phyloP scores from a whole-genome alignment of 495 filamentous ascomycete species.

The Lentithecium fluviatile region DNA sequence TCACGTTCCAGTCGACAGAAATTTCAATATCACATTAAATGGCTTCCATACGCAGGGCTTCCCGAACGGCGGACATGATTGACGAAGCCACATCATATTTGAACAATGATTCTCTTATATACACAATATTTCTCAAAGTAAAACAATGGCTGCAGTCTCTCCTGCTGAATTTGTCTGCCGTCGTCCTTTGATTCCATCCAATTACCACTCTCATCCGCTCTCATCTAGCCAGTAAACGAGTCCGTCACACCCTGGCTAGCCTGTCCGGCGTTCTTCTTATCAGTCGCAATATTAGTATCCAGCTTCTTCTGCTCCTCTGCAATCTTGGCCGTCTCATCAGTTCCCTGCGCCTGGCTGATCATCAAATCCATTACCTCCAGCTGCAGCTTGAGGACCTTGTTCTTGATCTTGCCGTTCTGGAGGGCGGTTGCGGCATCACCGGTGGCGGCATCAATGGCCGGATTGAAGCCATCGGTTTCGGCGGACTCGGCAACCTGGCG shows the following conservation, averaged over 20 bases:
- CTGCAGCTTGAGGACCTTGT: slow-evolving; percentile 56
- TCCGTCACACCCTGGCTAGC: slow-evolving; percentile 33
- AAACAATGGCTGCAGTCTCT: no score
- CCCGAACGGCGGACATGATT: no score
- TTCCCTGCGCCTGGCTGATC: slow-evolving; percentile 44
- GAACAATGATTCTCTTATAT: no score
- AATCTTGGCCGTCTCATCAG: slow-evolving; percentile 42
- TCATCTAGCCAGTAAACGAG: slow-evolving; percentile 41
- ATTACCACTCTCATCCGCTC: not conserved
- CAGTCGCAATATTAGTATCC: slow-evolving; percentile 47
- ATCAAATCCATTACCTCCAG: slow-evolving; percentile 41
- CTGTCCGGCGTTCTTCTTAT: slow-evolving; percentile 44
- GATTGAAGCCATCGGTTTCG: slow-evolving; percentile 47
- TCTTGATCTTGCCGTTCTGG: slow-evolving; percentile 57
- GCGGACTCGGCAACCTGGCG: slow-evolving; percentile 45
- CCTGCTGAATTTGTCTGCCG: no score
- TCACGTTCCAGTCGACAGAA: no score
- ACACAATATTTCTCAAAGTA: no score
- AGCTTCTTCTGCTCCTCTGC: slow-evolving; percentile 47
- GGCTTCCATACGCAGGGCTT: no score
- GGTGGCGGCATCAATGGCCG: slow-evolving; percentile 43
- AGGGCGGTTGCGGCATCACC: slow-evolving; percentile 39
- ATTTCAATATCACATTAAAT: no score
- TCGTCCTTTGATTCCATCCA: no score
- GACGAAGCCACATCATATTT: no score